Evolutionary conservation across 2,329 filamentous ascomycete genomes (phyloP), one percentile per base, ranked within the genome.

Genomic region (Calonectria hawksworthii): DNA sequence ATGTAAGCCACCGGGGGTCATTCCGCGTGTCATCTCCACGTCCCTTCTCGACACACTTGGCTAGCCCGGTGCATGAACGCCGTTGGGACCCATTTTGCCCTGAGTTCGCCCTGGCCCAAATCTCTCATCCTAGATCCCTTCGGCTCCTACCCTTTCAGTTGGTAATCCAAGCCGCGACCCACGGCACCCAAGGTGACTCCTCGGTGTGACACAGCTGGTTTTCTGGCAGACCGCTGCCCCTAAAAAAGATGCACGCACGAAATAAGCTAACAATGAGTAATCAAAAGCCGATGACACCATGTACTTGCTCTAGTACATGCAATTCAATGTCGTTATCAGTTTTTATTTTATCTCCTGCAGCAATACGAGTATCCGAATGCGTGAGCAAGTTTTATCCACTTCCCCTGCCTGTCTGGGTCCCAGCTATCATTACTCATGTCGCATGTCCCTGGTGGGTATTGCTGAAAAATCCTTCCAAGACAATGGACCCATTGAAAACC

Each of bases 61-160:
- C 66, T 67, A 47, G 26, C 11, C 34, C 36, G 23, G 36, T 72
- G 67, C 72, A 73, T 73, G 69, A 74, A 70, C 61, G 41, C 70
- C 65, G 32, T 67, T 38, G 70, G 44, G 72, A 63, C 59, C 72
- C 74, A 59, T 76, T 76, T 50, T 34, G 54, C 32, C 56, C 70
- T 70, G 41, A 41, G 44, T 70, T 72, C 54, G n/a, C 59, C 41
- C 70, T 34, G 47, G 44, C 44, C 32, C 50, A 64, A 75, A 69
- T 66, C 63, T 50, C 56, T 61, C 56, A 65, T 52, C 59, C 68
- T 66, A 50, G 67, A 71, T 68, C 68, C 72, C 38, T 70, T 56
- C 50, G 41, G 50, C 38, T 59, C 34, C 34, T 63, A 63, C 56
- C 56, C 36, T 41, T 41, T 63, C 23, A 16, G 56, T 63, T 63